phyloP scores from a whole-genome alignment of 2,329 filamentous ascomycete genomes.

The Didymellaceae sp. region DNA sequence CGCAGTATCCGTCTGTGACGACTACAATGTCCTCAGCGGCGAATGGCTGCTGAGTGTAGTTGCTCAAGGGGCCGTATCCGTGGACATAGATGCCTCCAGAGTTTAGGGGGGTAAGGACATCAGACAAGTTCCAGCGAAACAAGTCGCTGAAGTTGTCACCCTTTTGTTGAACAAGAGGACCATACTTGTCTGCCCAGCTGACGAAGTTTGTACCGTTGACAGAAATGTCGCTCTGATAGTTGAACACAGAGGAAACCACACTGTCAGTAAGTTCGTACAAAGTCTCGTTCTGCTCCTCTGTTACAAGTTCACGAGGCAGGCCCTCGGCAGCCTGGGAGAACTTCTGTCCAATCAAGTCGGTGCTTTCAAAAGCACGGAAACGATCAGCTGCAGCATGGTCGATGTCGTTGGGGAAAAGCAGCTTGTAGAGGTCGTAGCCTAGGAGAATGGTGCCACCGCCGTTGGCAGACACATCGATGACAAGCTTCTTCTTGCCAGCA shows the following conservation, averaged over 20 bases:
- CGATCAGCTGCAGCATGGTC: constrained; percentile 59
- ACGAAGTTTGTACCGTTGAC: constrained; percentile 58
- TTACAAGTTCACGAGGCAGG: constrained; percentile 40
- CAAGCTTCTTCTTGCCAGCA: constrained; percentile 64
- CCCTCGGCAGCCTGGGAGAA: constrained; percentile 43
- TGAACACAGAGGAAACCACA: constrained; percentile 53
- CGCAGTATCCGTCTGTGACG: constrained; percentile 61
- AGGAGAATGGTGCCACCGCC: constrained; percentile 65
- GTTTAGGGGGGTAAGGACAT: constrained; percentile 47
- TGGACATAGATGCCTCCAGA: constrained; percentile 44
- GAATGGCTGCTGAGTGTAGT: constrained; percentile 61
- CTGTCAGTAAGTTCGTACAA: constrained; percentile 35
- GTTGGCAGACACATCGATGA: constrained; percentile 66
- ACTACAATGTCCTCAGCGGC: constrained; percentile 64
- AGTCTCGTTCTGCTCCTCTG: constrained; percentile 47
- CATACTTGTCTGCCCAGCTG: constrained; percentile 57
- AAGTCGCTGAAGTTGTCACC: constrained; percentile 64
- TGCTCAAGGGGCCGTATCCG: constrained; percentile 44
- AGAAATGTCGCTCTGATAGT: constrained; percentile 55
- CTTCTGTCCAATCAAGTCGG: constrained; percentile 54
- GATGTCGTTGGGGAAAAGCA: constrained; percentile 59
- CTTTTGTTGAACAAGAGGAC: constrained; percentile 47
- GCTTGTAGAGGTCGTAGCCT: constrained; percentile 68
- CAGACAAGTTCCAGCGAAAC: constrained; percentile 59
- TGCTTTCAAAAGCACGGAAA: constrained; percentile 58